Base-by-base conservation (phyloP, 2,329 filamentous ascomycete species). In the Scedosporium apiospermum region DNA sequence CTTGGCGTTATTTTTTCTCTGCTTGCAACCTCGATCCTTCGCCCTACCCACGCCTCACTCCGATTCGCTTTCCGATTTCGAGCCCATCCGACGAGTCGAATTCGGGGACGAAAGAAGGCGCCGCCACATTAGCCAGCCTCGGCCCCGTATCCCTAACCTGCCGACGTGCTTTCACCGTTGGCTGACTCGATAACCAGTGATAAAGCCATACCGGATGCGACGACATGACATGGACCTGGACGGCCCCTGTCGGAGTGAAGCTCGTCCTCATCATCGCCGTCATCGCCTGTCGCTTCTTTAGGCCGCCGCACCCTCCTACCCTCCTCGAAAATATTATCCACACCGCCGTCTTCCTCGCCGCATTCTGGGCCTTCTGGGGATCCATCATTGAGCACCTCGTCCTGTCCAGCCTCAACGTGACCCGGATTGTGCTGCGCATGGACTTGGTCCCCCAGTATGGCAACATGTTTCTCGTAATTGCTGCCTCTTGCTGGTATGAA, bases 261-360 rank as follows among this genome's bases (percentile, higher is more conserved):
- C 61, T 66, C 57, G 61, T 60, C 53, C 65, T 66, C 42, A 61
- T 66, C 63, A 60, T 63, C 53, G 63, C 64, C 27, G 64, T 66
- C 41, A 57, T 65, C 46, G 57, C 65, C 55, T 66, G 65, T 42
- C 65, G 65, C 51, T 66, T 65, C 42, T 64, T 64, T 62, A 64
- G 65, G 41, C 65, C 65, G n/a, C 64, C 64, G 38, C 64, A 64
- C 38, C 61, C 65, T 9, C 65, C 65, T 6, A 66, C 64, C 18
- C 49, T 63, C 27, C 62, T 65, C 57, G 65, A 66, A 42, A 66
- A 66, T 51, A 62, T 64, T 21, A 62, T 64, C 44, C 65, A 66
- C 46, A 64, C 64, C 44, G 34, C 62, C 23, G 65, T 66, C 18
- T 63, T 65, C 14, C 51, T 66, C 16, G 64, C 65, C 38, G 63